Percentiles rank a stretch among this genome's conserved stretches.
These are phyloP conservation scores for Acanthamoeba triangularis DNA, from an alignment of 208 protist genomes.

Conservation along the genomic window DNA sequence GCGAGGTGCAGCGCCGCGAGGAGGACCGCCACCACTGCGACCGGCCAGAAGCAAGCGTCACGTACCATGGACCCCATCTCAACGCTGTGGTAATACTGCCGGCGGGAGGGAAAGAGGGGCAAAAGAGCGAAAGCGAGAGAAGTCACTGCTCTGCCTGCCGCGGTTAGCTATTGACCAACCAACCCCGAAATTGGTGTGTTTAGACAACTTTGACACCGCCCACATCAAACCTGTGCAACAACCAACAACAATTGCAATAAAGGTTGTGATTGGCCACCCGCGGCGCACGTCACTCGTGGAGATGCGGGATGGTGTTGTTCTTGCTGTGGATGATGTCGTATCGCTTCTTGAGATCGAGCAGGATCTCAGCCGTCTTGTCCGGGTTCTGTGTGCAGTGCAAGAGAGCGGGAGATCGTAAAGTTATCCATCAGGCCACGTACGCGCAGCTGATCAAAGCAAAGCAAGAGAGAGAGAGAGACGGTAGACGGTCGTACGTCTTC, in stretches of 20 bases:
- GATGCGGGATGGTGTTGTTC: not conserved
- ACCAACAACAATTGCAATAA: not conserved
- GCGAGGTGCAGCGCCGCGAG: too few relatives aligned
- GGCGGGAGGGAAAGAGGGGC: not conserved
- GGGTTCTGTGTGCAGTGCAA: not conserved
- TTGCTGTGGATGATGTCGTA: conserved; percentile 59
- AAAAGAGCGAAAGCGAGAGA: too few relatives aligned
- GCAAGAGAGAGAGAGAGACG: not conserved
- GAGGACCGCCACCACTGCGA: not conserved
- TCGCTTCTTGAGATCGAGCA: conserved; percentile 59
- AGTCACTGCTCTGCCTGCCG: too few relatives aligned
- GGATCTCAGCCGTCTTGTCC: conserved; percentile 23
- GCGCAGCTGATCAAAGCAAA: too few relatives aligned
- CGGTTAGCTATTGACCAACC: too few relatives aligned
- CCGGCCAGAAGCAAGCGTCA: not conserved
- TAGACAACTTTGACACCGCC: too few relatives aligned
- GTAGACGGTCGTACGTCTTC: conserved; percentile 82
- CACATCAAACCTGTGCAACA: not conserved
- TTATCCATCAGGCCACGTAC: not conserved
- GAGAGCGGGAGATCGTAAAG: not conserved
- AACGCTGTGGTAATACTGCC: too few relatives aligned
- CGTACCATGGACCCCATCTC: not conserved
- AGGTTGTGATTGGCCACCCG: not conserved
- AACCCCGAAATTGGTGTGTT: too few relatives aligned
- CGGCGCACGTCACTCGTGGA: not conserved